Percentiles rank a stretch among this genome's conserved stretches.
These are phyloP conservation scores for Geosmithia flava DNA, from an alignment of 2,329 filamentous ascomycete genomes.

Conservation along the genomic window DNA sequence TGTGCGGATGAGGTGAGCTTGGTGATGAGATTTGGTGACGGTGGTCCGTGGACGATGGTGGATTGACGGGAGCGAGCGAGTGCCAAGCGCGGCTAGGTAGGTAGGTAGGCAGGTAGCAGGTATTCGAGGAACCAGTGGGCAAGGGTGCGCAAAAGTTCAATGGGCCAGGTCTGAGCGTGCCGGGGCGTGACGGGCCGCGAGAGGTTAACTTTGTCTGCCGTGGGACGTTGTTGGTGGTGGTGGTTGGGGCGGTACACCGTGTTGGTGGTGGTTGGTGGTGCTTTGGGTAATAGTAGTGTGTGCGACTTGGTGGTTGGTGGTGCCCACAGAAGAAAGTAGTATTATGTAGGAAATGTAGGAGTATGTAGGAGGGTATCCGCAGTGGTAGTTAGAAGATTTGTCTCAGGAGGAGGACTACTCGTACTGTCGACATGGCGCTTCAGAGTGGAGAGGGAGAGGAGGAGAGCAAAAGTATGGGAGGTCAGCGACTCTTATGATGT, in stretches of 20 bases:
- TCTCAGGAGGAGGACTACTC: not conserved
- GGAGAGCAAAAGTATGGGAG: not conserved
- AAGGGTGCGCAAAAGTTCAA: not conserved
- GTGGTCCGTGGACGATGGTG: not conserved
- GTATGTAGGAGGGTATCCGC: not conserved
- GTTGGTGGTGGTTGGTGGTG: too few relatives aligned
- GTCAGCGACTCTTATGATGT: not conserved
- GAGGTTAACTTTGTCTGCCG: not conserved
- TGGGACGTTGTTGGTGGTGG: not conserved
- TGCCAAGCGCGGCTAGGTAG: not conserved
- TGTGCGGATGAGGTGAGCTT: not conserved
- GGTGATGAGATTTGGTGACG: not conserved
- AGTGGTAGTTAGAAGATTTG: not conserved
- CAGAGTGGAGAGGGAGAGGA: not conserved
- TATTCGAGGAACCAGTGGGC: not conserved
- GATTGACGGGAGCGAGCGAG: not conserved
- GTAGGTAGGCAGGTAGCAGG: too few relatives aligned
- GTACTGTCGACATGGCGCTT: not conserved
- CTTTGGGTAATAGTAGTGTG: too few relatives aligned
- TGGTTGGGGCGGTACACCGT: too few relatives aligned
- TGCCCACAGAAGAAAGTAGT: not conserved
- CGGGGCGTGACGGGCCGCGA: slow-evolving; percentile 1
- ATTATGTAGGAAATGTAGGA: not conserved
- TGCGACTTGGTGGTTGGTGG: too few relatives aligned
- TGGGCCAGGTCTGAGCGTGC: not conserved